Base-by-base conservation (phyloP, 1,139 yeast species). In the Candida mesenterica region DNA sequence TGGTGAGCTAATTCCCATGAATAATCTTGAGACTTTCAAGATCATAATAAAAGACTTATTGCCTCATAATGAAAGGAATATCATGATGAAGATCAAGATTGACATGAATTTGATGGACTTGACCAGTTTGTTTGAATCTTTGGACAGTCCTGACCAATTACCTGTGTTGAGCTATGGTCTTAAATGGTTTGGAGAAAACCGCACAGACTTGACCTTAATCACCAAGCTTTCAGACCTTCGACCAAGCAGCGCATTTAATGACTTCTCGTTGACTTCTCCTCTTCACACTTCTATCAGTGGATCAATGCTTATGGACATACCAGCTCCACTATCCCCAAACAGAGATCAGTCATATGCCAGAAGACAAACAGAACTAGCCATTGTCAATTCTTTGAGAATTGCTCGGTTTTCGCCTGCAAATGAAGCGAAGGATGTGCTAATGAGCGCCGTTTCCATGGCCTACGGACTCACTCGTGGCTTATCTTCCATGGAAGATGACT, bases 301-400 rank as follows among this genome's bases (percentile, higher is more conserved):
- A 28, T 2, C 30, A 13, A 14, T 24, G 31, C 44, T 35, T 29
- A 30, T 46, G 30, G 57, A 57, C 29, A 54, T 57, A 12, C 36
- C 62, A 5, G 59, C 52, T 28, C 62, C 64, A 7, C 42, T 64
- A 15, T 57, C 69, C 2, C 52, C 59, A 3, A 44, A 55, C 25
- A 53, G 58, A 32, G 68, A 67, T 42, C 57, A 58, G 2, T 37
- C 52, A 1, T 57, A 53, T 39, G 57, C 62, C 2, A 56, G 59
- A 41, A 51, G 67, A 29, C 59, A 59, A 34, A 56, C 63, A 4
- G 72, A 68, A 39, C 39, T 62, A 16, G 37, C 58, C 5, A 48
- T 65, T 4, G 43, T 59, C 4, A 44, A 55, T 5, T 41, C 49
- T 2, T 40, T 65, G 16, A 36, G 42, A 12, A 26, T 31, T 5